A percentile compares a stretch with the other conserved stretches of the same genome.
phyloP scores from a whole-genome alignment of 2,329 filamentous ascomycete species.

The Fusarium burgessii region DNA sequence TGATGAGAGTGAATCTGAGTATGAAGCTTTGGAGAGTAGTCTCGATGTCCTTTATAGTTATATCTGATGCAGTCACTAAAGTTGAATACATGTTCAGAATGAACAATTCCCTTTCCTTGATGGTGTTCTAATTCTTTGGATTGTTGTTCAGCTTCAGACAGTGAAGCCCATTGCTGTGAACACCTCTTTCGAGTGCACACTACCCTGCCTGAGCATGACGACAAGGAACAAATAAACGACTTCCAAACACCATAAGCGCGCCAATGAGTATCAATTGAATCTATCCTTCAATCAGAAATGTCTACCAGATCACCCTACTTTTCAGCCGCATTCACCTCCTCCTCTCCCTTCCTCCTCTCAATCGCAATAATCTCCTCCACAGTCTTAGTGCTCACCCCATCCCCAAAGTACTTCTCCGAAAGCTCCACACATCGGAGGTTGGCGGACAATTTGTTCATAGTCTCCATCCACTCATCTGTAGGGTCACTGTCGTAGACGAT shows the following conservation, averaged over 20 bases:
- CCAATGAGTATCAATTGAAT: neutral
- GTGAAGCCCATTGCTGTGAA: neutral
- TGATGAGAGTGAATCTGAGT: neutral
- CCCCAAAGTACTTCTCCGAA: slow-evolving; percentile 45
- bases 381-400: slow-evolving; percentile 42
- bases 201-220: neutral
- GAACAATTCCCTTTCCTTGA: neutral
- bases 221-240: neutral
- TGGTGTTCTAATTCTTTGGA: too few relatives aligned
- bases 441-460: slow-evolving; percentile 86
- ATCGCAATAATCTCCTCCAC: slow-evolving; percentile 46
- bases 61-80: neutral
- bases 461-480: slow-evolving; percentile 95
- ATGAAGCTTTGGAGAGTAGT: neutral
- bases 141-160: neutral
- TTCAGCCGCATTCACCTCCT: slow-evolving; percentile 41
- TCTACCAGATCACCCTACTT: neutral
- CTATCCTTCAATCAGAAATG: neutral
- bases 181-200: neutral
- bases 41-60: slow-evolving; percentile 2
- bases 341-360: slow-evolving; percentile 45
- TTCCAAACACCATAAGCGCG: neutral
- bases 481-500: slow-evolving; percentile 95
- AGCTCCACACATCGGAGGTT: slow-evolving; percentile 48
- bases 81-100: accelerated